phyloP scores from a whole-genome alignment of 495 filamentous ascomycete species.

The Corynascus novoguineensis region DNA sequence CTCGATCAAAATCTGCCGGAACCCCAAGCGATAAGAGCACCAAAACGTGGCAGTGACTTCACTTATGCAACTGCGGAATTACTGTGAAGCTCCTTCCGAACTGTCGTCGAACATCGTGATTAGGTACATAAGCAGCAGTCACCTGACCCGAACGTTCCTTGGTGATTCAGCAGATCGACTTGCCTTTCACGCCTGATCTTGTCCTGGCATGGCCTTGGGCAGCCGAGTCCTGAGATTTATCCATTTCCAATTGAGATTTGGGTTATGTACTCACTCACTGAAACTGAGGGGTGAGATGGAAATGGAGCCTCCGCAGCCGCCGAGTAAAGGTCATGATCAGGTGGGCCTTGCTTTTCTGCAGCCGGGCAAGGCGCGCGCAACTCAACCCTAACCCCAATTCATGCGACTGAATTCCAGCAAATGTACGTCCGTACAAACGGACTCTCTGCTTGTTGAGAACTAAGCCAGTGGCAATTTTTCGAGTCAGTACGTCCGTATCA shows the following conservation, averaged over 20 bases:
- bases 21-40: background rate
- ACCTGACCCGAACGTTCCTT: background rate
- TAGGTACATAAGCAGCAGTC: background rate
- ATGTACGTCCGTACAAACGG: no score
- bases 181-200: constrained; percentile 38
- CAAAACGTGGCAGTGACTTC: background rate
- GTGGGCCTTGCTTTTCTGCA: no score
- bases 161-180: constrained; percentile 7
- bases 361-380: no score
- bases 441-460: no score
- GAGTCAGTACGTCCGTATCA: no score
- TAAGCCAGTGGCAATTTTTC: no score
- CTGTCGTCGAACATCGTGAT: background rate
- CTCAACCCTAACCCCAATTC: no score
- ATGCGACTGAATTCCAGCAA: no score
- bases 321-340: no score
- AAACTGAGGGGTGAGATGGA: background rate
- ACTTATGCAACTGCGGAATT: background rate
- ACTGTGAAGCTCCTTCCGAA: no score
- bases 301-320: no score
- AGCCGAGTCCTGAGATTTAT: constrained; percentile 23
- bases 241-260: constrained; percentile 27
- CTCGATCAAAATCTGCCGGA: background rate
- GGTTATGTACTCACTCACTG: background rate
- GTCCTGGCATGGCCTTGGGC: constrained; percentile 35